A percentile compares a stretch with the other conserved stretches of the same genome.
These are phyloP conservation scores for Colletotrichum nymphaeae DNA, from an alignment of 2,329 filamentous ascomycete species.

Conservation along the genomic window DNA sequence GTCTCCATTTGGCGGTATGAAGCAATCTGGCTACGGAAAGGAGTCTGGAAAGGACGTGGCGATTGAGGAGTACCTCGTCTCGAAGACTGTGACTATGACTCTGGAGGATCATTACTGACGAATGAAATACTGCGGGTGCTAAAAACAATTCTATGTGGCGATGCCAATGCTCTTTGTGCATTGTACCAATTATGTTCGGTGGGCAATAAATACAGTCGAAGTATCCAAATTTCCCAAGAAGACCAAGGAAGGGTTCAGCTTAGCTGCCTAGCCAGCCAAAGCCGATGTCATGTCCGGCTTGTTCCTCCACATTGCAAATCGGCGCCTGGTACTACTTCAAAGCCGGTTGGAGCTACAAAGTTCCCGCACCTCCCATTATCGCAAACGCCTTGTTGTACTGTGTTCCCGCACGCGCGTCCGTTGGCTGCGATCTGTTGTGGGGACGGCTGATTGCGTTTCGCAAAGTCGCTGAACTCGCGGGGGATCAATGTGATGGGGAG, in stretches of 20 bases:
- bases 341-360: constrained; percentile 24
- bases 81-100: constrained; percentile 58
- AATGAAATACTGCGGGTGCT: neutral
- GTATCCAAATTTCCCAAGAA: neutral
- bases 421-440: constrained; percentile 1
- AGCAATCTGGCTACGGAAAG: constrained; percentile 59
- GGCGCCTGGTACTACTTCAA: constrained; percentile 1
- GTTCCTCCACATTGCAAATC: constrained; percentile 10
- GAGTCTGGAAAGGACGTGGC: constrained; percentile 61
- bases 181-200: neutral
- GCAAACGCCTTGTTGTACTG: constrained; percentile 7
- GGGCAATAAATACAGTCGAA: neutral
- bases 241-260: neutral
- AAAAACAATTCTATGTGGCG: no score
- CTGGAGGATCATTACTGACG: constrained; percentile 50
- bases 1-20: constrained; percentile 60
- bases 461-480: neutral
- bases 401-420: neutral
- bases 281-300: neutral
- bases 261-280: no score
- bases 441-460: neutral
- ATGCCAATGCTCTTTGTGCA: neutral
- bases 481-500: constrained; percentile 7
- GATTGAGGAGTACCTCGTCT: constrained; percentile 57
- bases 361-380: constrained; percentile 28